Evolutionary conservation across 2,329 filamentous ascomycete species (phyloP).

Genomic region (Dactylellina parvicollis): DNA sequence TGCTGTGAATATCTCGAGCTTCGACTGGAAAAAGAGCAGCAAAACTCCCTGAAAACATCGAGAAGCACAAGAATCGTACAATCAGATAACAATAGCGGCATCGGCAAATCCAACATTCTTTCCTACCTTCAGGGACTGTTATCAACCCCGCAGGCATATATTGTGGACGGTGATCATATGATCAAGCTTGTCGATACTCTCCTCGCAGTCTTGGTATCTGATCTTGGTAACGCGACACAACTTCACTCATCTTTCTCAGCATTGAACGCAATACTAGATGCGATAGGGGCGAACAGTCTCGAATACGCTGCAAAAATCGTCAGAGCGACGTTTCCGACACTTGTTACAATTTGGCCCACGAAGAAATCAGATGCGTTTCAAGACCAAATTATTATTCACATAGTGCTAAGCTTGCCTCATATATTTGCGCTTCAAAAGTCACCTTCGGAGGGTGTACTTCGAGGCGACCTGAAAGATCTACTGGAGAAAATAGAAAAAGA

Average conservation of each 20-base stretch:
- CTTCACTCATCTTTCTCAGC: conserved; percentile 79
- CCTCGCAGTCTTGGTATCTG: conserved; percentile 65
- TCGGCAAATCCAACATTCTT: conserved; percentile 67
- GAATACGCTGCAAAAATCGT: conserved; percentile 71
- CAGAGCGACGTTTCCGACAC: conserved; percentile 73
- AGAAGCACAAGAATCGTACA: not conserved
- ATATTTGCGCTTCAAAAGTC: conserved; percentile 66
- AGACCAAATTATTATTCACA: conserved; percentile 71
- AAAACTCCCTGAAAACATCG: conserved; percentile 39
- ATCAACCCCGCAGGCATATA: conserved; percentile 73
- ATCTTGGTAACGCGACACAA: conserved; percentile 68
- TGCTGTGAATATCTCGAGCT: conserved; percentile 63
- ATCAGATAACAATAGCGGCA: conserved; percentile 60
- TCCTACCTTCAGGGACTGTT: conserved; percentile 73
- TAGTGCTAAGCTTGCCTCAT: conserved; percentile 71
- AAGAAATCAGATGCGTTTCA: conserved; percentile 69
- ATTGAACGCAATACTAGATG: conserved; percentile 76
- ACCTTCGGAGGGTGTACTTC: conserved; percentile 59
- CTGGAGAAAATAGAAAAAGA: conserved; percentile 78
- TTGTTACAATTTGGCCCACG: conserved; percentile 77
- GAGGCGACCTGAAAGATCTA: conserved; percentile 70
- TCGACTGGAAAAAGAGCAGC: conserved; percentile 21
- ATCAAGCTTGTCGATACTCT: conserved; percentile 66
- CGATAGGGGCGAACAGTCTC: conserved; percentile 74
- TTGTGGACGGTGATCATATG: conserved; percentile 64